Conservation (phyloP, 2,329 filamentous ascomycete species). For the Cryphonectria carpinicola region DNA sequence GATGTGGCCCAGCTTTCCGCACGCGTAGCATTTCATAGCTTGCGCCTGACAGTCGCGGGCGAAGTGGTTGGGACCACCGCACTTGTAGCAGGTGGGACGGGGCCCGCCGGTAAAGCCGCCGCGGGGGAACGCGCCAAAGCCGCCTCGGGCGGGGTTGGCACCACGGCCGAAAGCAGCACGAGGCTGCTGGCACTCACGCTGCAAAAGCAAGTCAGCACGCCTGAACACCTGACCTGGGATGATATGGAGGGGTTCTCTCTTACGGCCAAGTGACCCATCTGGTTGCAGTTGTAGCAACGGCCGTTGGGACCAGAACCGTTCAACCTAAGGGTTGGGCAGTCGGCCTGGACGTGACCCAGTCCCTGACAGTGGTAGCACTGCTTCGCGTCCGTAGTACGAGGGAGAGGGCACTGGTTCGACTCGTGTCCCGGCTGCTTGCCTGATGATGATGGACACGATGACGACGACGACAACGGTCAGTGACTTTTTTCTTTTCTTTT, state of each 20-base stretch:
- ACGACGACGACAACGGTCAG: constrained; percentile 30
- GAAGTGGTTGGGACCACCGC: constrained; percentile 92
- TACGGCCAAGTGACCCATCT: constrained; percentile 90
- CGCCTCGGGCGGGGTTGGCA: constrained; percentile 71
- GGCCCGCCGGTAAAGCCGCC: constrained; percentile 73
- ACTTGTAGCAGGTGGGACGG: constrained; percentile 75
- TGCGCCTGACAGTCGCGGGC: constrained; percentile 98
- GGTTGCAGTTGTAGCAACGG: constrained; percentile 97
- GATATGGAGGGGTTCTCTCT: constrained; percentile 36
- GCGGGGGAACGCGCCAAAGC: constrained; percentile 68
- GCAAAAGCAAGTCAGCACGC: constrained; percentile 21
- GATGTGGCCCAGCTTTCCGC: constrained; percentile 93
- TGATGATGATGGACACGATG: constrained; percentile 35
- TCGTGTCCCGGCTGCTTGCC: constrained; percentile 95
- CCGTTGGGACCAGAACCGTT: constrained; percentile 75
- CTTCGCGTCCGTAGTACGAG: constrained; percentile 97
- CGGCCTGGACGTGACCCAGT: constrained; percentile 95
- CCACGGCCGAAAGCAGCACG: constrained; percentile 68
- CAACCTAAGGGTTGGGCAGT: constrained; percentile 94
- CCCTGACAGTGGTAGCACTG: constrained; percentile 99
- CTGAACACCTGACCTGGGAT: constrained; percentile 19
- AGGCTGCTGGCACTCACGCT: constrained; percentile 84
- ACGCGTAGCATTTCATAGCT: constrained; percentile 98
- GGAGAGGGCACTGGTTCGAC: constrained; percentile 95
- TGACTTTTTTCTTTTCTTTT: constrained; percentile 1